Conservation (phyloP, 2,329 filamentous ascomycete genomes). For the Scopulariopsis brevicaulis region DNA sequence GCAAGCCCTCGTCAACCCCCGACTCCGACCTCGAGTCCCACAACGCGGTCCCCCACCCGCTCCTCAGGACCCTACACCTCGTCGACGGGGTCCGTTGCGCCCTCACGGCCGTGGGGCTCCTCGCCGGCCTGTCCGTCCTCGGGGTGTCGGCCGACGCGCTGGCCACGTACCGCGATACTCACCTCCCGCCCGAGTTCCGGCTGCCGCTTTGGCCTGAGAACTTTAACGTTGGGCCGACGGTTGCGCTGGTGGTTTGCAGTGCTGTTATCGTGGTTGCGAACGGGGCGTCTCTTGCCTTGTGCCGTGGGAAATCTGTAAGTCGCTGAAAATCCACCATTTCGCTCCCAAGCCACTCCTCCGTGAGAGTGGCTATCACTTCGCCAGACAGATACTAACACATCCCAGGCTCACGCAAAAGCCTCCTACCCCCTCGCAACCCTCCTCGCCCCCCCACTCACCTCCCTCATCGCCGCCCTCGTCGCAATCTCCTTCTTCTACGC, state of each 20-base stretch:
- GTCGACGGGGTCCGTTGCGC: constrained; percentile 32
- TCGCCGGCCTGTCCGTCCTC: constrained; percentile 38
- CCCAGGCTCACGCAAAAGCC: not conserved
- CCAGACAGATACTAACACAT: not conserved
- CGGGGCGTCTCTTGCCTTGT: constrained; percentile 31
- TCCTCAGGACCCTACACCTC: constrained; percentile 23
- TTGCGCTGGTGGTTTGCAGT: constrained; percentile 41
- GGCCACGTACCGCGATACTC: constrained; percentile 42
- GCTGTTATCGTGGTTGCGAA: constrained; percentile 36
- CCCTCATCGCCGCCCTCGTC: constrained; percentile 30
- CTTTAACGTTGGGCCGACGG: constrained; percentile 44
- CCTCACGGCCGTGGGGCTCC: constrained; percentile 36
- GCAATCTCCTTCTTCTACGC: constrained; percentile 46
- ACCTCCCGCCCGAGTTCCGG: constrained; percentile 30
- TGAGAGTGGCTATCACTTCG: not conserved
- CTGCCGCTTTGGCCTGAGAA: constrained; percentile 46
- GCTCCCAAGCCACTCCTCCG: no score
- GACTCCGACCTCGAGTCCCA: constrained; percentile 37
- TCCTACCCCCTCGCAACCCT: constrained; percentile 8
- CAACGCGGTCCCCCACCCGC: constrained; percentile 20
- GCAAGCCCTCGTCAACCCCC: constrained; percentile 29
- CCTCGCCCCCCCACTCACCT: constrained; percentile 16
- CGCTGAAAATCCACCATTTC: not conserved
- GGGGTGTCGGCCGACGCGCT: constrained; percentile 43
- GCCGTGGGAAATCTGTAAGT: constrained; percentile 39